Conservation (phyloP, 2,329 filamentous ascomycete species). For the Talaromyces verruculosus region DNA sequence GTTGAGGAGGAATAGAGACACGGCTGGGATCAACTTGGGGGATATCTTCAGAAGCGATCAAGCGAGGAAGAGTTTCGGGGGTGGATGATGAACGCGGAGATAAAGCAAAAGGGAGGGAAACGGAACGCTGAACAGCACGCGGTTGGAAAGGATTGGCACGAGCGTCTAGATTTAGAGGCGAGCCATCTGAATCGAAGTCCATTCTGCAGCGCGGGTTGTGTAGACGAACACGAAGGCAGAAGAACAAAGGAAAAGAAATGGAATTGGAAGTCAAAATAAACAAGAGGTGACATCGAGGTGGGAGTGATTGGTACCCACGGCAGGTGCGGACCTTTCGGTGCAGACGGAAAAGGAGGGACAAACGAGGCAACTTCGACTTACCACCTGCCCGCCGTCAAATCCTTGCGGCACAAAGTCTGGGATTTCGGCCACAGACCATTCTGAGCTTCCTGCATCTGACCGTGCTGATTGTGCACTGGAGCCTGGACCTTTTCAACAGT, state of each 20-base stretch:
- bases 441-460: constrained; percentile 42
- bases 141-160: constrained; percentile 29
- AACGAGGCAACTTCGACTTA: constrained; percentile 32
- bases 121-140: constrained; percentile 22
- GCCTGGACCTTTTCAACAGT: constrained; percentile 26
- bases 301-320: background rate
- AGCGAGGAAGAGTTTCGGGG: constrained; percentile 7
- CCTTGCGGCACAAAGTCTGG: constrained; percentile 56
- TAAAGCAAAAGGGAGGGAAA: constrained; percentile 20
- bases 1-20: background rate
- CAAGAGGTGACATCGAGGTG: background rate
- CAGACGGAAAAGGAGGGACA: background rate
- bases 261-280: background rate
- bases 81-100: constrained; percentile 12
- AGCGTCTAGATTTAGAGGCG: constrained; percentile 26
- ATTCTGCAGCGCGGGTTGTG: background rate
- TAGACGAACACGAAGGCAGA: background rate
- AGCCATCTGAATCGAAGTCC: constrained; percentile 10
- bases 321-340: background rate
- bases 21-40: background rate
- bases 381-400: constrained; percentile 52
- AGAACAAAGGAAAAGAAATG: background rate
- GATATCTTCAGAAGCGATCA: constrained; percentile 8
- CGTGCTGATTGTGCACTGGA: constrained; percentile 42
- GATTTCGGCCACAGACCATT: constrained; percentile 48